Evolutionary conservation across 495 filamentous ascomycete genomes (phyloP), one percentile per base, ranked within the genome.

Genomic region (Penicillium goetzii): DNA sequence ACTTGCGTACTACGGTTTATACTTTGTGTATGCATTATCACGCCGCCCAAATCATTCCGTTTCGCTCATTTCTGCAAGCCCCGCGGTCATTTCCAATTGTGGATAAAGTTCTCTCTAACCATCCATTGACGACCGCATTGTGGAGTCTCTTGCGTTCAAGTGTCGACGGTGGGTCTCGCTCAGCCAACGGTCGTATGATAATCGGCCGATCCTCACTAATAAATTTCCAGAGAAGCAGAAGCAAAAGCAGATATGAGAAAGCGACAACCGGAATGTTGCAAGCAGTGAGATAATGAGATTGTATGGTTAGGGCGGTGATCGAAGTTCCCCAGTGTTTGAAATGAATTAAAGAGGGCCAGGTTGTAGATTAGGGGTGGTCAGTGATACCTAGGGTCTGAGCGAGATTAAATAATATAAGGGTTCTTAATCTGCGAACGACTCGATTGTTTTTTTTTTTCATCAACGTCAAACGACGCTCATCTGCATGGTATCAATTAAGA

Each of bases 141-240:
- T 51, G 57, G 43, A 28, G 50, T 45, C 7, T 23, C 15, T 55
- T 60, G 36, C 34, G 59, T 40, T 47, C 49, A 30, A 11, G 33
- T 21, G 28, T 17, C 26, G 8, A 41, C 14, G 2, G 56, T 63
- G 55, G 55, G 47, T 54, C 54, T 19, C 15, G 19, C 19, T 26
- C 19, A n/a, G 30, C 43, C 21, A 26, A 59, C 19, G 58, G 56
- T 59, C 61, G 56, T 63, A 59, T 54, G 61, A 59, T 63, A 21
- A 54, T 59, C 47, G 38, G 56, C 34, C 19, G n/a, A 59, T 47
- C 15, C 21, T 47, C 56, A 34, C 19, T n/a, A 10, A 23, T 25
- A 6, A 34, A 10, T 36, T 38, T 12, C 3, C 26, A 43, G 1
- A 41, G 6, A 32, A 21, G 41, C 9, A 34, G 34, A 12, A 11